Conservation (phyloP, 371 early-diverging fungal species). For the Actinomortierella wolfii region DNA sequence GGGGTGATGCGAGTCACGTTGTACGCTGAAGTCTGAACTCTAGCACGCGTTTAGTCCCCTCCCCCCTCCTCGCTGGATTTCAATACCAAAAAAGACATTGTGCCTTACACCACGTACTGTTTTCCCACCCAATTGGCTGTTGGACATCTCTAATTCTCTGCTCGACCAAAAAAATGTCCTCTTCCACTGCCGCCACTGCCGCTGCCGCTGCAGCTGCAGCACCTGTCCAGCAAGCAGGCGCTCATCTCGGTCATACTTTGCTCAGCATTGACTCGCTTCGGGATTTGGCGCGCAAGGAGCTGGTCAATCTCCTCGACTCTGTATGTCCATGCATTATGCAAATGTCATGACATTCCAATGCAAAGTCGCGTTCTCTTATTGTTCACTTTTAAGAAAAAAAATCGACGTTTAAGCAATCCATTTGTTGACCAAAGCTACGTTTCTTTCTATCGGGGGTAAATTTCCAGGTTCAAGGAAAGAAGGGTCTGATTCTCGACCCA, state of each 20-base stretch:
- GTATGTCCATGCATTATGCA: slow-evolving; percentile 49
- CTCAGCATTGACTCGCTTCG: slow-evolving; percentile 63
- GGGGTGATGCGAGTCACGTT: too few relatives aligned
- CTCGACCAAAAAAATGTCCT: too few relatives aligned
- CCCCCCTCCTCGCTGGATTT: not conserved
- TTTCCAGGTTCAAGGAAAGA: slow-evolving; percentile 83
- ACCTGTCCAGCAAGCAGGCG: slow-evolving; percentile 37
- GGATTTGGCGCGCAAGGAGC: slow-evolving; percentile 72
- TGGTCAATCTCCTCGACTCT: slow-evolving; percentile 76
- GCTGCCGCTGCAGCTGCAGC: slow-evolving; percentile 44
- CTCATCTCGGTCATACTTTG: slow-evolving; percentile 42
- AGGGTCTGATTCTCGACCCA: slow-evolving; percentile 87
- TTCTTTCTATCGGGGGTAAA: slow-evolving; percentile 4
- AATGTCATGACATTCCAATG: not conserved
- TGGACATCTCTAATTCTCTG: too few relatives aligned
- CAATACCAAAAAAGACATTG: not conserved
- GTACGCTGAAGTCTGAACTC: not conserved
- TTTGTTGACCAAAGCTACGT: slow-evolving; percentile 8
- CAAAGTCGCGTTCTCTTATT: not conserved
- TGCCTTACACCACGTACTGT: too few relatives aligned
- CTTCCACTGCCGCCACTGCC: slow-evolving; percentile 28
- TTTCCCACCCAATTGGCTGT: too few relatives aligned
- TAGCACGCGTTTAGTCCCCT: not conserved
- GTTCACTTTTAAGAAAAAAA: not conserved
- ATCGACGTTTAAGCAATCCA: not conserved